Percentiles rank a stretch among this genome's conserved stretches.
Evolutionary conservation across 2,329 filamentous ascomycete genomes (phyloP).

Genomic region (Drechslerella dactyloides): DNA sequence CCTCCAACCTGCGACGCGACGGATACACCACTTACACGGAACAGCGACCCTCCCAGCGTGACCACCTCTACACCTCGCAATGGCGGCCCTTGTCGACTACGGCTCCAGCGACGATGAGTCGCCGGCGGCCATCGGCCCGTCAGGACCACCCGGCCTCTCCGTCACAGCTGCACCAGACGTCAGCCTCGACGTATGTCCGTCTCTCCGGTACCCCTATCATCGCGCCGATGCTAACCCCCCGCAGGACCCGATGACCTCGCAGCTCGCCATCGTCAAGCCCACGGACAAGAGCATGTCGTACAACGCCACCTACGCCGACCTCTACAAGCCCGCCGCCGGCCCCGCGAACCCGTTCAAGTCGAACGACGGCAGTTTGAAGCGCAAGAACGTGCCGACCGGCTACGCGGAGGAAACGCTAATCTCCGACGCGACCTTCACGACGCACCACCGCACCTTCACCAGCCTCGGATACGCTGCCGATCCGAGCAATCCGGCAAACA

Average conservation of each 20-base stretch:
- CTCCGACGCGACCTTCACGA: conserved; percentile 87
- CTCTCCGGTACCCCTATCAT: conserved; percentile 55
- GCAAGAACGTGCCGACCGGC: conserved; percentile 83
- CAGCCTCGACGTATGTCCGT: conserved; percentile 64
- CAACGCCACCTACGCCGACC: conserved; percentile 72
- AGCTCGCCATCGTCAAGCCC: conserved; percentile 63
- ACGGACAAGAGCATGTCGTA: conserved; percentile 63
- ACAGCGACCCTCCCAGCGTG: not conserved
- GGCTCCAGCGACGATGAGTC: conserved; percentile 62
- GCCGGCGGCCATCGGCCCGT: conserved; percentile 52
- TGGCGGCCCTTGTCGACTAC: conserved; percentile 55
- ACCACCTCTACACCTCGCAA: conserved; percentile 7
- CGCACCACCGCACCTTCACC: conserved; percentile 83
- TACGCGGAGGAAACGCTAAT: conserved; percentile 86
- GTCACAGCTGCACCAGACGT: conserved; percentile 64
- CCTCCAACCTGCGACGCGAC: too few species aligned
- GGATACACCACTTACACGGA: too few species aligned
- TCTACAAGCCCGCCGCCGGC: conserved; percentile 70
- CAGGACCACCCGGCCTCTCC: conserved; percentile 56
- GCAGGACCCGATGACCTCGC: conserved; percentile 61
- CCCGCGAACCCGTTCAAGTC: conserved; percentile 78
- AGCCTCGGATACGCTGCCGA: conserved; percentile 66
- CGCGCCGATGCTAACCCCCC: conserved; percentile 7
- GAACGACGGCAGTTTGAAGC: conserved; percentile 68
- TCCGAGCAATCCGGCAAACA: conserved; percentile 58